Evolutionary conservation across 1,139 yeast genomes (phyloP), one percentile per base, ranked within the genome.

Genomic region (Protomyces inouyei): DNA sequence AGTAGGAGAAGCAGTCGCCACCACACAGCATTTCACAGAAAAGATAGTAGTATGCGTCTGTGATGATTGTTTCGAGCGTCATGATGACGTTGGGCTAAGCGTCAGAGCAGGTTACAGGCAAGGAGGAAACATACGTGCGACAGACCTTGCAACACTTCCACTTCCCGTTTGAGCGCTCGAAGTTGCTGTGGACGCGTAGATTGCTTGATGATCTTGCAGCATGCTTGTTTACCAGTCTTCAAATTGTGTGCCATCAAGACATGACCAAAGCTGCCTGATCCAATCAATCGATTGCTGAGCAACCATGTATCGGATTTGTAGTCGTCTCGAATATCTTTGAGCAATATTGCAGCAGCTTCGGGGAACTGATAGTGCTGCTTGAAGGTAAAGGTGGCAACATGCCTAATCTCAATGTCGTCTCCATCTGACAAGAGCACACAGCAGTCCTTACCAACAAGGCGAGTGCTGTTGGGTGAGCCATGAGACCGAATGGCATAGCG

Each of bases 1-100:
- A 72, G 69, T 84, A 85, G 0, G 88, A 83, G 68, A 85, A 85
- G 16, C 85, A 73, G 70, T 86, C 91, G 0, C 90, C 90, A 0
- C 90, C 90, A 65, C 82, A 38, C 35, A 65, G 56, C 38, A 65
- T 14, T 23, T 65, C 67, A 25, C 55, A 48, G 35, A 68, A 65
- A 2, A 69, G 68, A 45, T 67, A 69, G 32, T 68, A 66, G 28
- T 16, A 23, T 23, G n/a, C 18, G 32, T 55, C 28, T 45, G 60
- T 51, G 28, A 37, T 25, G 37, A 51, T 38, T 46, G 23, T 68
- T 69, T 69, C 68, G 43, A 67, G 67, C 32, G 71, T 67, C 2
- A 67, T 38, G 12, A 72, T 67, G 14, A 71, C 67, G 57, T 71
- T 71, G 9, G 73, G 73, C 72, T 71, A 51, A 5, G 38, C 23